Evolutionary conservation across 2,329 filamentous ascomycete species (phyloP), one percentile per base, ranked within the genome.

Genomic region (Beauveria medogensis): DNA sequence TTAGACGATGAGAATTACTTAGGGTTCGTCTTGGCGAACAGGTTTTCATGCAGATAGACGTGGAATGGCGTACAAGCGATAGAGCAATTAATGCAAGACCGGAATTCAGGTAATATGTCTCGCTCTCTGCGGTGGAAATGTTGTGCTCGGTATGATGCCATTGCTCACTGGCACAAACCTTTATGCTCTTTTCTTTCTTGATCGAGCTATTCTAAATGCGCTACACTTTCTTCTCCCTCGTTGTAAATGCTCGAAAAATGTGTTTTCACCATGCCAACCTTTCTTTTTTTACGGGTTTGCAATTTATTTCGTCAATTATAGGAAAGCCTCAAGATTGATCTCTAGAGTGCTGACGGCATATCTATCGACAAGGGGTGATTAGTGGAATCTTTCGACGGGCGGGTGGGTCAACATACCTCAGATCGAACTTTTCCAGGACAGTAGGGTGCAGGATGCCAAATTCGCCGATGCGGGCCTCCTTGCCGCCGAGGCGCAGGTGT

Each of bases 391-490:
- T 34, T 34, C 30, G 30, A 34, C 30, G 5, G 30, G 30, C 30
- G 7, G 52, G 50, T 43, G 30, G n/a, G 16, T 3, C 24, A 51
- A 74, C 81, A 70, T 75, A 91, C 83, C 85, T 91, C 71, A 97
- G 80, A 69, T 96, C 92, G 75, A 94, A 97, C 70, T 95, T 94
- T 73, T 96, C 91, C 69, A 97, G 79, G 65, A 97, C 94, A 6
- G 86, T 88, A 48, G 94, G 95, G 75, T 99, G 93, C 71, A 99
- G 76, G 67, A 99, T 93, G 69, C 94, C 94, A 71, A 99, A 94
- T 73, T 90, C 86, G 69, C 94, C 94, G 69, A 99, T 90, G 57
- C 87, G 82, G 63, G 83, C 78, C 65, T 88, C 83, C 79, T 92
- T 89, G 62, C 89, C 91, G 41, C 77, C 83, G 34, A 93, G 75